A percentile compares a stretch with the other conserved stretches of the same genome.
Conservation (phyloP, 768 basidiomycete species). For the Suillus subluteus region DNA sequence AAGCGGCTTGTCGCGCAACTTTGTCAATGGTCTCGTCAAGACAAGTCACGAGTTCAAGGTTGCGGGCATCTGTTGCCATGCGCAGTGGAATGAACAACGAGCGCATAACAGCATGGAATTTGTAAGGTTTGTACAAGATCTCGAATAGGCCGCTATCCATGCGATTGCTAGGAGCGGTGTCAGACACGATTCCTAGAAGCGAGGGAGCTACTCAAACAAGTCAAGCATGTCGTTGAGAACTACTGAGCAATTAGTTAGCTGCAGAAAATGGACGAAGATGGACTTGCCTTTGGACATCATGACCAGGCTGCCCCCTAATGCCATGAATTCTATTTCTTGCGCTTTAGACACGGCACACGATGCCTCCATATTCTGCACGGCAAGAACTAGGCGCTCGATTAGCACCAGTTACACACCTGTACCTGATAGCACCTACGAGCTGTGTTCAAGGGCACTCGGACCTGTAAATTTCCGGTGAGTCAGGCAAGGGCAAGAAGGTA, state of each 20-base stretch:
- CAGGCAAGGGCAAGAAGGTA: slow-evolving; percentile 16
- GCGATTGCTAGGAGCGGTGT: slow-evolving; percentile 56
- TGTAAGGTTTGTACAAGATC: slow-evolving; percentile 64
- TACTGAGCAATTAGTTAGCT: slow-evolving; percentile 28
- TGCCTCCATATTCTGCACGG: slow-evolving; percentile 92
- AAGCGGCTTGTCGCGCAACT: slow-evolving; percentile 63
- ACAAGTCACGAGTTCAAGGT: slow-evolving; percentile 66
- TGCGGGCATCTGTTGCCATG: slow-evolving; percentile 67
- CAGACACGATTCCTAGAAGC: slow-evolving; percentile 8
- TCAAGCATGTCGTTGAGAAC: slow-evolving; percentile 82
- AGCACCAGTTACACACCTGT: slow-evolving; percentile 9
- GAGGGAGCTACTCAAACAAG: slow-evolving; percentile 51
- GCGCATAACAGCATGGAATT: slow-evolving; percentile 77
- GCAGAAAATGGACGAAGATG: slow-evolving; percentile 9
- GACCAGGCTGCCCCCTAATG: slow-evolving; percentile 76
- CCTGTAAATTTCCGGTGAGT: slow-evolving; percentile 47
- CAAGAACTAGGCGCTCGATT: slow-evolving; percentile 51
- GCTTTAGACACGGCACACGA: slow-evolving; percentile 70
- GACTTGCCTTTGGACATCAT: slow-evolving; percentile 84
- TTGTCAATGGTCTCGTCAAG: slow-evolving; percentile 71
- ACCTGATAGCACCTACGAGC: slow-evolving; percentile 46
- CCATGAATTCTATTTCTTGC: slow-evolving; percentile 88
- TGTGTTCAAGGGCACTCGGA: slow-evolving; percentile 81
- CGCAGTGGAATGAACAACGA: slow-evolving; percentile 73
- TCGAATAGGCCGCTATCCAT: slow-evolving; percentile 90